Evolutionary conservation across 495 filamentous ascomycete genomes (phyloP), one percentile per base, ranked within the genome.

Genomic region (Venustampulla echinocandica): DNA sequence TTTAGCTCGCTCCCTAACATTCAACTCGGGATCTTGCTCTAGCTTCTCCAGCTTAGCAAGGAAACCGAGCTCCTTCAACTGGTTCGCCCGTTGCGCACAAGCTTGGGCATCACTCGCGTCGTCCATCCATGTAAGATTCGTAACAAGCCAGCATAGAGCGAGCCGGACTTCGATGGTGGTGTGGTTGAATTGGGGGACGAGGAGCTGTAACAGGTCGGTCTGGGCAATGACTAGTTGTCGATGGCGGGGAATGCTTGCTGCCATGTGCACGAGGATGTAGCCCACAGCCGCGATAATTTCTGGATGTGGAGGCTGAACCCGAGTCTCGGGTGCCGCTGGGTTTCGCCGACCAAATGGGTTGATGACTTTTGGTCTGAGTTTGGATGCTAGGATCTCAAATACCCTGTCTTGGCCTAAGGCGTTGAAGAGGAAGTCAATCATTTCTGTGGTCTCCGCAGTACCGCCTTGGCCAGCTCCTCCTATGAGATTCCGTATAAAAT

Each of bases 401-500:
- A 95, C 58, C 23, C 79, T 73, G 41, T 84, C 75, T 54, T 86
- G 73, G 14, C 85, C 87, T n/a, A 95, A 66, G 39, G 77, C 71
- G 28, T 65, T 69, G 60, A 95, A 82, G n/a, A 96, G 62, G 56
- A 78, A 77, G 52, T 95, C 88, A 47, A 94, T 83, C 80, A 94
- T 89, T 52, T 87, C 82, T 6, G 74, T 66, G 46, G 77, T 75
- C 47, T 90, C 87, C 30, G 86, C 74, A 69, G 82, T 83, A 41
- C 75, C 75, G 2, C 68, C 61, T 7, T 76, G 72, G 20, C 76
- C 78, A 9, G 67, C 60, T 10, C 82, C 82, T 46, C 79, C 81
- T 51, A 95, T 82, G n/a, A 95, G 69, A 61, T 98, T 98, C 37
- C 89, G 75, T 43, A 98, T 75, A 47, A 92, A 79, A 42, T 90